A percentile compares a stretch with the other conserved stretches of the same genome.
phyloP scores from a whole-genome alignment of 1,139 yeast genomes.

The Magnusiomyces paraingens region DNA sequence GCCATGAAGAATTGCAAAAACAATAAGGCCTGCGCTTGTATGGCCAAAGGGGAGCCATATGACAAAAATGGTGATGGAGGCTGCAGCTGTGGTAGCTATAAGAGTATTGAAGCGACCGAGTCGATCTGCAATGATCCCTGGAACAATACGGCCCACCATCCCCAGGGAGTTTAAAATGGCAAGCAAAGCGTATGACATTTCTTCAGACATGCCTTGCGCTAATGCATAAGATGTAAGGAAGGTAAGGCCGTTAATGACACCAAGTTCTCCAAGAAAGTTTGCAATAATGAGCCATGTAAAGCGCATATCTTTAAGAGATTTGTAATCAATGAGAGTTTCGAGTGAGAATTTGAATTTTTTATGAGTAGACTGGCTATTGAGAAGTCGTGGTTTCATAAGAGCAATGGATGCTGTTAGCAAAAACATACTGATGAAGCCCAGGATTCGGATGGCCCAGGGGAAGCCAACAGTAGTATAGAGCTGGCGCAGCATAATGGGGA shows the following conservation, averaged over 20 bases:
- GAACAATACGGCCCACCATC: conserved; percentile 41
- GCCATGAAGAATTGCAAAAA: conserved; percentile 47
- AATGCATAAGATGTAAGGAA: conserved; percentile 49
- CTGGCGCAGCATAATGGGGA: conserved; percentile 53
- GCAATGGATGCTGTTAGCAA: conserved; percentile 36
- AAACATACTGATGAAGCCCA: conserved; percentile 46
- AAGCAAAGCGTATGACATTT: conserved; percentile 39
- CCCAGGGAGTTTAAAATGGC: conserved; percentile 45
- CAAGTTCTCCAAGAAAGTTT: conserved; percentile 44
- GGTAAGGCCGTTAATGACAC: conserved; percentile 45
- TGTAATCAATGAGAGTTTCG: conserved; percentile 33
- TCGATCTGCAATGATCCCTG: conserved; percentile 45
- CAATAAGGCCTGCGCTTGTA: conserved; percentile 35
- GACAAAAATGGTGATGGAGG: conserved; percentile 33
- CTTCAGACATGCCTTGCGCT: conserved; percentile 35
- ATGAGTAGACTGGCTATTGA: conserved; percentile 22
- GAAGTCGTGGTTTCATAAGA: conserved; percentile 33
- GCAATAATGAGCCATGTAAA: conserved; percentile 40
- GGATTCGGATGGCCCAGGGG: conserved; percentile 50
- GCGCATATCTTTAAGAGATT: conserved; percentile 38
- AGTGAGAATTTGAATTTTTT: conserved; percentile 22
- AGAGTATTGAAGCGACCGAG: conserved; percentile 50
- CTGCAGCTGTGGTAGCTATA: conserved; percentile 37
- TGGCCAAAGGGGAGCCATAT: conserved; percentile 52
- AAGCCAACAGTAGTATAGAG: conserved; percentile 49